Conservation (phyloP, 345 rosid species). For the Citrus reticulata region DNA sequence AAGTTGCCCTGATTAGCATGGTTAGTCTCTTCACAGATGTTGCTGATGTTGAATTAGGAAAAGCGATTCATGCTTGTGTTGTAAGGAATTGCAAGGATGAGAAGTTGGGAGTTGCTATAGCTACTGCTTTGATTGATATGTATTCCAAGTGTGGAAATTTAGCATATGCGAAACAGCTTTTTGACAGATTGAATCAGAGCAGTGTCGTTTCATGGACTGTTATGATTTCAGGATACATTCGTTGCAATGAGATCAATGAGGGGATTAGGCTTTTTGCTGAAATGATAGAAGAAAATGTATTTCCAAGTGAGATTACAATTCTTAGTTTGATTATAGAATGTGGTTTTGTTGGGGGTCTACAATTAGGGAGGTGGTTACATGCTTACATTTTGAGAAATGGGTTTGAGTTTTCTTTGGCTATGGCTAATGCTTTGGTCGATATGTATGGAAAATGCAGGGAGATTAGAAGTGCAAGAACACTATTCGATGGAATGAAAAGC, state of each 20-base stretch:
- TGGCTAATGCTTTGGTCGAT: conserved; percentile 37
- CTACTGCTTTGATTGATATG: conserved; percentile 51
- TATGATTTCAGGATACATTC: conserved; percentile 43
- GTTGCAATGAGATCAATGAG: conserved; percentile 21
- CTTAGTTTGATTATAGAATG: conserved; percentile 38
- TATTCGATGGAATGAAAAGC: conserved; percentile 30
- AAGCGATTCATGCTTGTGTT: conserved; percentile 37
- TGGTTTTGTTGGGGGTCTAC: conserved; percentile 29
- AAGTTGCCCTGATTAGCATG: conserved; percentile 35
- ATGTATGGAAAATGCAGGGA: conserved; percentile 51
- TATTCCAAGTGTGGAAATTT: conserved; percentile 39
- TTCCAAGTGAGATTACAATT: conserved; percentile 41
- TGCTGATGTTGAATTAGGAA: conserved; percentile 25
- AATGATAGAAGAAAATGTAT: conserved; percentile 31
- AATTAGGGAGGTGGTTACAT: conserved; percentile 40
- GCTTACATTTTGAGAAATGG: conserved; percentile 31
- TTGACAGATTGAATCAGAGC: conserved; percentile 29
- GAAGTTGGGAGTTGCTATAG: conserved; percentile 23
- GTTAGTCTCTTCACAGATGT: conserved; percentile 28
- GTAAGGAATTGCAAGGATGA: conserved; percentile 29
- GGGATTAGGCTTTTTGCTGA: conserved; percentile 29
- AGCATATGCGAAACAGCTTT: conserved; percentile 28
- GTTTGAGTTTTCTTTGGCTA: conserved; percentile 16
- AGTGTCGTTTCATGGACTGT: conserved; percentile 45
- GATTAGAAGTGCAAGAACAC: conserved; percentile 27